Conservation (phyloP, 371 early-diverging fungal species). For the Chytridium lagenaria region DNA sequence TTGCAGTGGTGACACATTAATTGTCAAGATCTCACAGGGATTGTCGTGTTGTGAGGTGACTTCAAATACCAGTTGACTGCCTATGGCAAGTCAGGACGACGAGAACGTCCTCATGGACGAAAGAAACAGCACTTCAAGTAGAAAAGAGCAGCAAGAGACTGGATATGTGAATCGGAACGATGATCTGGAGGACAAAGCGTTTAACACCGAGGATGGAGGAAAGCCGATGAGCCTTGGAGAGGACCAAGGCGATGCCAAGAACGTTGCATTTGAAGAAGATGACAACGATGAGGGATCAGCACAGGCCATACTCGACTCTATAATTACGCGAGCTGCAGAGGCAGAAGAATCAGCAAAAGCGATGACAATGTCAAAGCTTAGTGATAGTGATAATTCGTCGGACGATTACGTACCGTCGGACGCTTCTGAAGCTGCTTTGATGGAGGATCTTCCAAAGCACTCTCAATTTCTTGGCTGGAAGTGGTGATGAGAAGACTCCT, state of each 20-base stretch:
- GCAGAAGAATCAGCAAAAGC: slow-evolving; percentile 1
- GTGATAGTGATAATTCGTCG: background rate
- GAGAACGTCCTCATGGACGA: too few species aligned
- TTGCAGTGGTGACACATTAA: too few species aligned
- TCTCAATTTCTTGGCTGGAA: slow-evolving; percentile 24
- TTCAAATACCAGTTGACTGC: too few species aligned
- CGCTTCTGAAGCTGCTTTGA: slow-evolving; percentile 4
- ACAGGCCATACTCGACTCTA: slow-evolving; percentile 33
- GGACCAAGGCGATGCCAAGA: too few species aligned
- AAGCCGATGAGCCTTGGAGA: too few species aligned
- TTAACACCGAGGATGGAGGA: background rate
- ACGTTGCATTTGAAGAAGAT: slow-evolving; percentile 13
- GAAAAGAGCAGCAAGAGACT: too few species aligned
- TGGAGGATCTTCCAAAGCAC: slow-evolving; percentile 41
- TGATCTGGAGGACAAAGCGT: background rate
- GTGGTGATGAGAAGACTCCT: slow-evolving; percentile 3
- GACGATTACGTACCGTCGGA: slow-evolving; percentile 8
- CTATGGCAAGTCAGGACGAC: too few species aligned
- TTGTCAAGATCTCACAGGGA: too few species aligned
- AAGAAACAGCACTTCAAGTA: too few species aligned
- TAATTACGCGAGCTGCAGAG: slow-evolving; percentile 17
- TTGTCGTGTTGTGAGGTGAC: too few species aligned
- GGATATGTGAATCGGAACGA: too few species aligned
- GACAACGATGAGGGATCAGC: slow-evolving; percentile 9
- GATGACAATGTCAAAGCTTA: slow-evolving; percentile 1